Evolutionary conservation across 140 eudicot genomes (phyloP).

Genomic region (Flaveria floridana): DNA sequence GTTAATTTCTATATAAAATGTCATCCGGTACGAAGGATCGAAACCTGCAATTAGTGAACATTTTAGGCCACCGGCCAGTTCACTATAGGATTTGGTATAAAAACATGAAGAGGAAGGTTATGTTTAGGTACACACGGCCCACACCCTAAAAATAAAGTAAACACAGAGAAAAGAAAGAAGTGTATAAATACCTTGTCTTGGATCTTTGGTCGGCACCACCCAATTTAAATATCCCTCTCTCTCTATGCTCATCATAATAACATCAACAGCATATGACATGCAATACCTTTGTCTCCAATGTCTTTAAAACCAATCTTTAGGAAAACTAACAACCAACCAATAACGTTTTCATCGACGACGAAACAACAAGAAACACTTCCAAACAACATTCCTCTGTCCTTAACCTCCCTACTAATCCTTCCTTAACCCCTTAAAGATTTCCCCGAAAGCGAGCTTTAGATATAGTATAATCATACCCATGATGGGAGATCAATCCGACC

Average conservation of each 20-base stretch:
- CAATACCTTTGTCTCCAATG: conserved; percentile 42
- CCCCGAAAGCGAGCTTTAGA: not conserved
- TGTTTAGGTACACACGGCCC: too few species aligned
- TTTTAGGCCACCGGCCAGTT: too few species aligned
- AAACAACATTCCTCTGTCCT: too few species aligned
- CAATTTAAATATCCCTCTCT: conserved; percentile 21
- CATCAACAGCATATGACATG: conserved; percentile 38
- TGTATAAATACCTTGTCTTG: conserved; percentile 23
- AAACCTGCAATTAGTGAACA: too few species aligned
- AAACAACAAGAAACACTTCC: conserved; percentile 38
- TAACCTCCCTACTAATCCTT: too few species aligned
- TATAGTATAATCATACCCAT: not conserved
- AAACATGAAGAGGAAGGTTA: too few species aligned
- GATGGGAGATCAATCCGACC: conserved; percentile 54
- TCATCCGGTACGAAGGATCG: too few species aligned
- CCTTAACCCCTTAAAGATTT: not conserved
- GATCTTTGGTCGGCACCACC: conserved; percentile 29
- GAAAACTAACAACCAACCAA: conserved; percentile 33
- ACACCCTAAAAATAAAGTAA: not conserved
- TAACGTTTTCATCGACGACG: conserved; percentile 52
- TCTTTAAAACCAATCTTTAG: conserved; percentile 9
- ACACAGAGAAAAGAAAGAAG: not conserved
- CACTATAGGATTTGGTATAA: too few species aligned
- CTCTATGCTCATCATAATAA: conserved; percentile 10
- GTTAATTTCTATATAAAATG: too few species aligned